phyloP scores from a whole-genome alignment of 371 early-diverging fungal genomes.

The Mortierella sp. region DNA sequence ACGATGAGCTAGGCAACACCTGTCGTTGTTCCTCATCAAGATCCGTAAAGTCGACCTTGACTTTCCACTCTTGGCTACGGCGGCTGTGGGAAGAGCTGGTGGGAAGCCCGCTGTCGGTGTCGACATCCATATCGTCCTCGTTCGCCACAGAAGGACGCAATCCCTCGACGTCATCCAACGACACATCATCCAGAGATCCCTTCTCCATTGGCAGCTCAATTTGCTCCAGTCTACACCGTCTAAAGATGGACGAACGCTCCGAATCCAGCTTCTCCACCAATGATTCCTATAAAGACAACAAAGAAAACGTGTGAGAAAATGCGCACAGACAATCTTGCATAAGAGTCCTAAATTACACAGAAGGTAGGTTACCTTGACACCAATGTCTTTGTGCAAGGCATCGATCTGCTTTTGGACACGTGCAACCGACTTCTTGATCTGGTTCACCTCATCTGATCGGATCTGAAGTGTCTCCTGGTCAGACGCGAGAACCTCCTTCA shows the following conservation, averaged over 20 bases:
- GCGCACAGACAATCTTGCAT: not conserved
- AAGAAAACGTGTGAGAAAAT: not conserved
- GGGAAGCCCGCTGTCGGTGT: slow-evolving; percentile 44
- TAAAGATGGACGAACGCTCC: slow-evolving; percentile 83
- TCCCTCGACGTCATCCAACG: slow-evolving; percentile 73
- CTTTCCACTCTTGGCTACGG: slow-evolving; percentile 53
- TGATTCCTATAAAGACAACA: slow-evolving; percentile 65
- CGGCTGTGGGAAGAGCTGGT: slow-evolving; percentile 28
- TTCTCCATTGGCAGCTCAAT: slow-evolving; percentile 84
- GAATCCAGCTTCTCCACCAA: slow-evolving; percentile 82
- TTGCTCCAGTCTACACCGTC: slow-evolving; percentile 93
- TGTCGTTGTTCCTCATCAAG: slow-evolving; percentile 64
- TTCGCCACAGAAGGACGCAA: slow-evolving; percentile 23
- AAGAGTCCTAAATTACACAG: not conserved
- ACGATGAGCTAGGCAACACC: slow-evolving; percentile 35
- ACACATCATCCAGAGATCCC: slow-evolving; percentile 78
- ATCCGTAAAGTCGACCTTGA: slow-evolving; percentile 65
- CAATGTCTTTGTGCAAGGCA: slow-evolving; percentile 72
- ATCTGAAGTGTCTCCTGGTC: slow-evolving; percentile 61
- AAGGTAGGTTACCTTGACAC: slow-evolving; percentile 59
- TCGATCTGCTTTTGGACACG: slow-evolving; percentile 78
- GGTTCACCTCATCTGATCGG: slow-evolving; percentile 70
- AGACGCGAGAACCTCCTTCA: slow-evolving; percentile 63
- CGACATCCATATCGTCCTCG: slow-evolving; percentile 69
- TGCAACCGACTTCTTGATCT: slow-evolving; percentile 71